Evolutionary conservation across 2,329 filamentous ascomycete species (phyloP).

Genomic region (Macrophomina pseudophaseolina): DNA sequence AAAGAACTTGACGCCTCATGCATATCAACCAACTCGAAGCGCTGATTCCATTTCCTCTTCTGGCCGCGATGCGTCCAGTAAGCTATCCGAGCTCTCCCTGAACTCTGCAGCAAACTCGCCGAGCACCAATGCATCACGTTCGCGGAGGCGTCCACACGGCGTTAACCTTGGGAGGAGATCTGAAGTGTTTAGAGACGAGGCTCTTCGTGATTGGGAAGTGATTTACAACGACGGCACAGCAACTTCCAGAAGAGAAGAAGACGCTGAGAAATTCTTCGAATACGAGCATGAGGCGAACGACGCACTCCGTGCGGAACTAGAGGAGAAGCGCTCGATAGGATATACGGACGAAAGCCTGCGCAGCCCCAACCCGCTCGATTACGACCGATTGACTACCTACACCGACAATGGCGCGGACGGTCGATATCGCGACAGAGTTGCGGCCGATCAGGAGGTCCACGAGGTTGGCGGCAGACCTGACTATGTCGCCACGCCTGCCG

Average conservation of each 20-base stretch:
- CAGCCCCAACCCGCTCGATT: conserved; percentile 51
- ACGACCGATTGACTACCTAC: conserved; percentile 55
- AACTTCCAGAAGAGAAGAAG: conserved; percentile 37
- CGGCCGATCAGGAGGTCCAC: conserved; percentile 71
- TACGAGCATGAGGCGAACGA: conserved; percentile 65
- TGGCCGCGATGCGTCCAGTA: conserved; percentile 60
- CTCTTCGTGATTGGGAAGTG: conserved; percentile 9
- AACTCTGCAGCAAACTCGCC: conserved; percentile 63
- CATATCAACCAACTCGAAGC: conserved; percentile 52
- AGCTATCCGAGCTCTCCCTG: conserved; percentile 63
- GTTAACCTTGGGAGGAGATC: conserved; percentile 54
- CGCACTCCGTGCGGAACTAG: conserved; percentile 54
- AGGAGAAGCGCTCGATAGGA: conserved; percentile 47
- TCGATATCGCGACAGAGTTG: conserved; percentile 60
- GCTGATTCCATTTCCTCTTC: conserved; percentile 64
- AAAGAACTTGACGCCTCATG: conserved; percentile 41
- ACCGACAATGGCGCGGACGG: conserved; percentile 62
- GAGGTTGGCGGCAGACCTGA: conserved; percentile 73
- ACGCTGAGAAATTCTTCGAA: conserved; percentile 56
- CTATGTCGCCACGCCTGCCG: conserved; percentile 73
- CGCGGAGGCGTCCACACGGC: conserved; percentile 58
- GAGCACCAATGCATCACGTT: conserved; percentile 62
- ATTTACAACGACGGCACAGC: conserved; percentile 9
- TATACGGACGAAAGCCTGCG: conserved; percentile 60
- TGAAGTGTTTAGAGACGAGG: background rate